phyloP scores from a whole-genome alignment of 2,329 filamentous ascomycete genomes.

The Microsporum ferrugineum region DNA sequence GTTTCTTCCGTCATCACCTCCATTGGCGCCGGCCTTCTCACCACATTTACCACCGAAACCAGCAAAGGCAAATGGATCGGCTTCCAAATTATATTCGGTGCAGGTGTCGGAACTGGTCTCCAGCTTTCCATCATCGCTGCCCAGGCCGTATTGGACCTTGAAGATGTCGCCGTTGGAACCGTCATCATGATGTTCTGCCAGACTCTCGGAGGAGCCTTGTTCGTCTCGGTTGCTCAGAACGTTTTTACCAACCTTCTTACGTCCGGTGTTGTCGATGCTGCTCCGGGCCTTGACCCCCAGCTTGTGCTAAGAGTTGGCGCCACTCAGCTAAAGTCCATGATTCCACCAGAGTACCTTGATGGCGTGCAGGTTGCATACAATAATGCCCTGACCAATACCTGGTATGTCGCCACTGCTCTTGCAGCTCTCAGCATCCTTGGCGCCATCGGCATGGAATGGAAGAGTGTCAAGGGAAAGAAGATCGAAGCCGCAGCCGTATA shows the following conservation, averaged over 20 bases:
- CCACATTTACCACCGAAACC: conserved; percentile 20
- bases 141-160: conserved; percentile 16
- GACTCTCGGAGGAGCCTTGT: conserved; percentile 18
- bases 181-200: conserved; percentile 19
- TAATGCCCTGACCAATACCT: conserved; percentile 45
- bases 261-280: conserved; percentile 4
- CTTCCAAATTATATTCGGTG: conserved; percentile 19
- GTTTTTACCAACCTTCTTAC: conserved; percentile 16
- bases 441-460: conserved; percentile 49
- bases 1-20: conserved; percentile 16
- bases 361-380: conserved; percentile 55
- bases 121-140: conserved; percentile 16
- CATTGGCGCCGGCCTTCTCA: conserved; percentile 22
- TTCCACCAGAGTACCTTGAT: conserved; percentile 41
- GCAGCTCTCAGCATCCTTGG: conserved; percentile 45
- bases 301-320: conserved; percentile 39
- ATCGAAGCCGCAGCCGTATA: conserved; percentile 8
- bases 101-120: conserved; percentile 18
- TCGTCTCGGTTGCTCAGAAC: conserved; percentile 18
- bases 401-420: conserved; percentile 49
- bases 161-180: conserved; percentile 16
- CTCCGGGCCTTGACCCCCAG: conserved; percentile 32
- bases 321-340: conserved; percentile 47
- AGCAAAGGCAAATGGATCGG: conserved; percentile 19
- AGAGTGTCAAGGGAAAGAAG: conserved; percentile 13